A percentile compares a stretch with the other conserved stretches of the same genome.
These are phyloP conservation scores for Aspergillus fijiensis DNA, from an alignment of 2,329 filamentous ascomycete species.

Conservation along the genomic window DNA sequence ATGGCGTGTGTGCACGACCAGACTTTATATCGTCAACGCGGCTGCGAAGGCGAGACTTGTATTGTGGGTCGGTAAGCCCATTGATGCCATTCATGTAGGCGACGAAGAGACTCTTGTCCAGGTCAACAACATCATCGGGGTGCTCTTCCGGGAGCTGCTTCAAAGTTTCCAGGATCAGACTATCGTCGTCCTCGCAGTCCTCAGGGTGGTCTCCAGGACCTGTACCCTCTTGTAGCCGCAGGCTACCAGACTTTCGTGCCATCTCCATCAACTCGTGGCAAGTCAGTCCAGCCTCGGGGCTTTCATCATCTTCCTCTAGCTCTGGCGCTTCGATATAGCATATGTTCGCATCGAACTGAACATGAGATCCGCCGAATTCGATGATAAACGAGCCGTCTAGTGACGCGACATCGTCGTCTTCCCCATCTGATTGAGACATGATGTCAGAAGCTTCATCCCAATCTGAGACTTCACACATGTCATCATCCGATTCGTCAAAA, in stretches of 20 bases:
- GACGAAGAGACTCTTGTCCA: conserved; percentile 41
- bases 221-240: conserved; percentile 21
- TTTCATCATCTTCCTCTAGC: conserved; percentile 28
- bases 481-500: conserved; percentile 26
- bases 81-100: conserved; percentile 47
- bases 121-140: conserved; percentile 37
- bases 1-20: conserved; percentile 33
- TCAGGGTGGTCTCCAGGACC: conserved; percentile 19
- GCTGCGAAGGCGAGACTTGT: conserved; percentile 33
- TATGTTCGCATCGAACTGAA: conserved; percentile 36
- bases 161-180: conserved; percentile 19
- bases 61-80: conserved; percentile 34
- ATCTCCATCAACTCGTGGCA: conserved; percentile 43
- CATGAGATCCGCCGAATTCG: conserved; percentile 36
- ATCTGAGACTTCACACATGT: conserved; percentile 31
- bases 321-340: conserved; percentile 36
- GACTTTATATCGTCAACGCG: conserved; percentile 36
- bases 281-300: conserved; percentile 33
- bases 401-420: conserved; percentile 32
- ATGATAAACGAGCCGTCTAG: conserved; percentile 39
- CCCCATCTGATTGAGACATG: conserved; percentile 28
- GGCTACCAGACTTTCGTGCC: conserved; percentile 27
- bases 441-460: conserved; percentile 32
- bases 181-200: conserved; percentile 16
- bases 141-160: conserved; percentile 36